Evolutionary conservation across 371 early-diverging fungal genomes (phyloP).

Genomic region (Parasitella parasitica): DNA sequence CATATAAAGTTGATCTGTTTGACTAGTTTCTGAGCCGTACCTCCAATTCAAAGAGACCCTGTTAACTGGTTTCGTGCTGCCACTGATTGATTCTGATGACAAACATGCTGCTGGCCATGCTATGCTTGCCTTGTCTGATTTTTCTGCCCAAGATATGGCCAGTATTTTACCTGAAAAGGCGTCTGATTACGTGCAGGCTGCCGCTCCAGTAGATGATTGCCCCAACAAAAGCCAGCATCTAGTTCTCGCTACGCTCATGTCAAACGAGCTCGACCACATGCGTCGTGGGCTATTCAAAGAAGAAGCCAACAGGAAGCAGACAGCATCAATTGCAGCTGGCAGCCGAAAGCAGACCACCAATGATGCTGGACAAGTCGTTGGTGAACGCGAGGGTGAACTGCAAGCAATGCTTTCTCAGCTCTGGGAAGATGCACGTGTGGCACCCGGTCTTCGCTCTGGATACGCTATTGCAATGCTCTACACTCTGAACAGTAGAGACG

Average conservation of each 20-base stretch:
- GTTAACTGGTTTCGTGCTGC: constrained; percentile 36
- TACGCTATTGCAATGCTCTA: constrained; percentile 50
- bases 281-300: constrained; percentile 58
- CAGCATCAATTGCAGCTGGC: background rate
- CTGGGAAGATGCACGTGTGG: constrained; percentile 53
- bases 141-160: constrained; percentile 46
- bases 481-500: constrained; percentile 1
- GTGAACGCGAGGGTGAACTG: constrained; percentile 29
- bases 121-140: constrained; percentile 43
- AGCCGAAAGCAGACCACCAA: background rate
- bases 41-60: constrained; percentile 49
- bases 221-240: constrained; percentile 30
- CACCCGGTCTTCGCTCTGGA: constrained; percentile 57
- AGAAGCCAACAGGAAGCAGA: constrained; percentile 14
- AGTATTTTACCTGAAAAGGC: constrained; percentile 50
- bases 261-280: constrained; percentile 58
- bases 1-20: background rate
- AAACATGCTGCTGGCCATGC: constrained; percentile 33
- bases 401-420: constrained; percentile 18
- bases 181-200: constrained; percentile 29
- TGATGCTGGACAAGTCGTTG: constrained; percentile 9
- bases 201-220: constrained; percentile 15
- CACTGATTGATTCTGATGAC: constrained; percentile 34
- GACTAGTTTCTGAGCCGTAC: constrained; percentile 51
- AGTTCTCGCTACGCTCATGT: constrained; percentile 48